Base-by-base conservation (phyloP, 768 basidiomycete genomes). In the Lactarius vividus region DNA sequence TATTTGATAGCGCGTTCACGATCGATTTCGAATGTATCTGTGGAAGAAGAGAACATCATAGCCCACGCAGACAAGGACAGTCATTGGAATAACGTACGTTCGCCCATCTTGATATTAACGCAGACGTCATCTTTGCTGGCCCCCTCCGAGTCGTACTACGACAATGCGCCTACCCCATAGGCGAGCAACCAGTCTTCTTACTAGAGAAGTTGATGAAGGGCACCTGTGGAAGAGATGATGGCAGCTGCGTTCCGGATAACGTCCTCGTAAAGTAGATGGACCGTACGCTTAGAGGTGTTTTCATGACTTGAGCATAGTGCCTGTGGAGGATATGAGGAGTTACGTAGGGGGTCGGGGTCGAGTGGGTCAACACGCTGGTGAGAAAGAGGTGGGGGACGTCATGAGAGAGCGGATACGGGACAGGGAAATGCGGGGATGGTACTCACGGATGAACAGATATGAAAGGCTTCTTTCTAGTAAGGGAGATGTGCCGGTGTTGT, bases 181-280 rank as follows among this genome's bases (percentile, higher is more conserved):
- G 31, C 31, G 31, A 31, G 8, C 9, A 8, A 31, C 31, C 31
- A 31, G 31, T 98, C 84, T 99, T 99, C 84, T 98, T 98, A 31
- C 97, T 97, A 9, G 95, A 97, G 74, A 98, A 99, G 85, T 99
- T 99, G 88, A 98, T 99, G 73, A 98, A 82, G 23, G 97, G 95
- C 59, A 96, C 97, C n/a, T 6, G 88, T 92, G 35, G 91, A 88
- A 62, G 97, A 96, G 80, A 99, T 91, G 81, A 99, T 92, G 72
- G 97, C 97, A 64, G 96, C 97, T 31, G 8, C 78, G 98, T 96
- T 71, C 94, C 88, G 81, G 31, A 98, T 89, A 72, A 97, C 97
- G 72, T 99, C 97, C 75, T 99, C 97, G 79, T 97, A 97, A 53
- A 96, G 88, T 72, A 88, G 62, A 23, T 35, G 28, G 8, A 6